Evolutionary conservation across 257 asterid species (phyloP).

Genomic region (Solanum gandarillasii): DNA sequence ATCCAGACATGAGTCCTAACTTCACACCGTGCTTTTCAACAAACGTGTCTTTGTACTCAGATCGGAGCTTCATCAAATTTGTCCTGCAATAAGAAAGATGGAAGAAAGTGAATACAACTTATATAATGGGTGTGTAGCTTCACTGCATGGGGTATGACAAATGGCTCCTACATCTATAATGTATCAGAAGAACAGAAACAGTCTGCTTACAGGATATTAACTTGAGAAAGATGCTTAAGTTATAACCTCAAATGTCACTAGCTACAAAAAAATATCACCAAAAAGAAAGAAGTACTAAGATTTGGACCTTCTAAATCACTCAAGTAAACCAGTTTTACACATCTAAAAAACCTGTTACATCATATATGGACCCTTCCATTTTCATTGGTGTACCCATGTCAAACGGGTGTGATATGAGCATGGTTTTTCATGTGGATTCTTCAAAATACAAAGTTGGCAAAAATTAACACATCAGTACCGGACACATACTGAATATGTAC

Average conservation of each 20-base stretch:
- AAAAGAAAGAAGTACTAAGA: background rate
- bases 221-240: background rate
- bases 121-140: background rate
- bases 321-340: background rate
- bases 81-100: slow-evolving; percentile 49
- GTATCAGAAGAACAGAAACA: background rate
- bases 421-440: background rate
- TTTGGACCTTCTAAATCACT: background rate
- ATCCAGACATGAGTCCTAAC: slow-evolving; percentile 94
- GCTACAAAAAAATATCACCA: background rate
- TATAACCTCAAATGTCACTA: background rate
- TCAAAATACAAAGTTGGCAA: background rate
- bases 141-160: background rate
- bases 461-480: background rate
- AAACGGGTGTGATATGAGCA: background rate
- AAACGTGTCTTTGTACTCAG: slow-evolving; percentile 92
- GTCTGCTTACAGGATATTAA: background rate
- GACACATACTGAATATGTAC: background rate
- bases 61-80: slow-evolving; percentile 93
- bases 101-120: background rate
- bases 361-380: background rate
- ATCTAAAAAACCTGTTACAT: background rate
- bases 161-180: background rate
- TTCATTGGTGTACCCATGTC: background rate
- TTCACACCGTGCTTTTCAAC: slow-evolving; percentile 96